A percentile compares a stretch with the other conserved stretches of the same genome.
Evolutionary conservation across 768 basidiomycete genomes (phyloP).

Genomic region (Mrakia hoshinonis): DNA sequence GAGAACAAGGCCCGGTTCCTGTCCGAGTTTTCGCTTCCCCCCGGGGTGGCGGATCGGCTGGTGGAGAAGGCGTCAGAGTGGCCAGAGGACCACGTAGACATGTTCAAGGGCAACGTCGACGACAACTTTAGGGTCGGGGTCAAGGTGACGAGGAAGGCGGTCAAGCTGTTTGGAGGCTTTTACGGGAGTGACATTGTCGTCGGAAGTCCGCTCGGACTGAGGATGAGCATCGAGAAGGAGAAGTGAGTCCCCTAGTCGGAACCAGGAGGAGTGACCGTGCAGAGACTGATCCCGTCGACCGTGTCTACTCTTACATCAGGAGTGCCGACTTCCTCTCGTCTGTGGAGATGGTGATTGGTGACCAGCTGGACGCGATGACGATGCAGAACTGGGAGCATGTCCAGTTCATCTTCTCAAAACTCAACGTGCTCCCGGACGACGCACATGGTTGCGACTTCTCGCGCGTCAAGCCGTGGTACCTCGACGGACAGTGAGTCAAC

Average conservation of each 20-base stretch:
- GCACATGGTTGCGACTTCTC: conserved; percentile 93
- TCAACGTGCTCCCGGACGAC: conserved; percentile 86
- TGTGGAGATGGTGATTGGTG: conserved; percentile 80
- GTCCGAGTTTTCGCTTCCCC: conserved; percentile 71
- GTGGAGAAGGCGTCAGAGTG: conserved; percentile 33
- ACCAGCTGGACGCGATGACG: conserved; percentile 80
- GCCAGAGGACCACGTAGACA: conserved; percentile 75
- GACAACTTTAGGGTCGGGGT: conserved; percentile 88
- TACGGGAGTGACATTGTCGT: conserved; percentile 84
- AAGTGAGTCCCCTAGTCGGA: conserved; percentile 51
- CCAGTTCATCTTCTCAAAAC: conserved; percentile 76
- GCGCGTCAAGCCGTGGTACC: conserved; percentile 94
- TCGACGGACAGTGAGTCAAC: conserved; percentile 74
- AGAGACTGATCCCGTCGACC: neutral
- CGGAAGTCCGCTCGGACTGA: conserved; percentile 83
- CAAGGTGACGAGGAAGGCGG: conserved; percentile 82
- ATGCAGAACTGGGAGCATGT: conserved; percentile 99
- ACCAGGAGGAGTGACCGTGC: too few relatives aligned
- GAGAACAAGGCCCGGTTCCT: conserved; percentile 80
- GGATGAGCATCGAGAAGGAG: conserved; percentile 89
- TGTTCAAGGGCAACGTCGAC: conserved; percentile 92
- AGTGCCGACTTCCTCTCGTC: conserved; percentile 85
- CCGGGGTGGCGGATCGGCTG: conserved; percentile 71
- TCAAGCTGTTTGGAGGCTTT: conserved; percentile 85
- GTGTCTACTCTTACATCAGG: conserved; percentile 41